Evolutionary conservation across 768 basidiomycete genomes (phyloP).

Genomic region (Suillus lakei): DNA sequence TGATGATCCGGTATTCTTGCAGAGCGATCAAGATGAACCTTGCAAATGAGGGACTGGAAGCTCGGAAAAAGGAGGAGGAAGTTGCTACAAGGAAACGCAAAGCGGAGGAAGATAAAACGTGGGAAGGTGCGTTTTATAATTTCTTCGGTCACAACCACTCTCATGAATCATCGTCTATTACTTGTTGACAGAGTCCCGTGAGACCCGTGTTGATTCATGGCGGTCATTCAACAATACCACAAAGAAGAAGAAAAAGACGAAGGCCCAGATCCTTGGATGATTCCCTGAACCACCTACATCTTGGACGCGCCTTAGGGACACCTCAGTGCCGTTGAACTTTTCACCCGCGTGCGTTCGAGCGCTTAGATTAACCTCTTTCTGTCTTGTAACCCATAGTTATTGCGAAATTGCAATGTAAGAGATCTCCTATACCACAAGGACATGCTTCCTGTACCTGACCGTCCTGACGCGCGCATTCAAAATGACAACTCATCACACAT

Average conservation of each 20-base stretch:
- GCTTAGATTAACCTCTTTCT: background rate
- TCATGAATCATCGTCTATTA: constrained; percentile 3
- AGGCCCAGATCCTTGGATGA: constrained; percentile 70
- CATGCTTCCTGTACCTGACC: background rate
- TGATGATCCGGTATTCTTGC: constrained; percentile 8
- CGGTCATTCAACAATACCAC: constrained; percentile 65
- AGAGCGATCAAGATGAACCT: constrained; percentile 91
- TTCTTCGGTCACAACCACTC: background rate
- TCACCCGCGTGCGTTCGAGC: background rate
- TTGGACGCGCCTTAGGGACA: background rate
- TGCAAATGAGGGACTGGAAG: constrained; percentile 91
- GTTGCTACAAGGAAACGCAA: constrained; percentile 78
- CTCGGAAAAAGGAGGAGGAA: constrained; percentile 92
- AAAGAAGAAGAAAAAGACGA: constrained; percentile 87
- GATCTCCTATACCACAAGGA: background rate
- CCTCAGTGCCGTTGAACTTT: background rate
- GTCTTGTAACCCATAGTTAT: background rate
- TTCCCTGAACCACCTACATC: constrained; percentile 2
- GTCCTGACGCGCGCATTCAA: too few species aligned
- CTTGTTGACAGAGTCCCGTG: constrained; percentile 42
- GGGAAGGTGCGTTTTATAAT: constrained; percentile 71
- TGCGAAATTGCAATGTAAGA: background rate
- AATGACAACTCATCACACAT: too few species aligned
- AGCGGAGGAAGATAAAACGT: constrained; percentile 83
- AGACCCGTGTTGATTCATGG: constrained; percentile 87